phyloP scores from a whole-genome alignment of 2,329 filamentous ascomycete genomes.

The Penicillium sp. region DNA sequence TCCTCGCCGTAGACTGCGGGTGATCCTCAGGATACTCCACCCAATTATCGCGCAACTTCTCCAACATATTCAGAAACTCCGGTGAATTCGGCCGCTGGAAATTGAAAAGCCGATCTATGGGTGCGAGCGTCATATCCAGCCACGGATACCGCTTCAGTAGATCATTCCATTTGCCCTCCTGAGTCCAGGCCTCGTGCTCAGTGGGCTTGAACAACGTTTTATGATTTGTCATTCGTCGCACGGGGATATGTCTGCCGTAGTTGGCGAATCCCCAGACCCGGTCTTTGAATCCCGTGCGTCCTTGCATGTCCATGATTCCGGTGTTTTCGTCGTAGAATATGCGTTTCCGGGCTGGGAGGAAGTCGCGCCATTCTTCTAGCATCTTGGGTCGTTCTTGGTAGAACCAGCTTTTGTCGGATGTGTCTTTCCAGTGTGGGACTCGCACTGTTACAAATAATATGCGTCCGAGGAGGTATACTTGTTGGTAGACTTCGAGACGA shows the following conservation, averaged over 20 bases:
- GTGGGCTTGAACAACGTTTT: conserved; percentile 11
- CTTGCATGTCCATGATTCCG: conserved; percentile 41
- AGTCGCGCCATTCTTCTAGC: conserved; percentile 48
- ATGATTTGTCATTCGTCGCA: conserved; percentile 8
- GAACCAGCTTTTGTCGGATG: conserved; percentile 27
- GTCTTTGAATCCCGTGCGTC: conserved; percentile 20
- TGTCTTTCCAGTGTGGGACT: conserved; percentile 11
- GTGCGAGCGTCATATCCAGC: conserved; percentile 7
- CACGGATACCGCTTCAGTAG: conserved; percentile 7
- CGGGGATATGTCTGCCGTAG: neutral
- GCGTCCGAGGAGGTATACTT: conserved; percentile 23
- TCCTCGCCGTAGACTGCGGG: conserved; percentile 9
- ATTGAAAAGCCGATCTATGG: conserved; percentile 12
- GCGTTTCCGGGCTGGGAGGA: conserved; percentile 37
- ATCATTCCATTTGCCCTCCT: conserved; percentile 11
- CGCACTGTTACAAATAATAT: conserved; percentile 5
- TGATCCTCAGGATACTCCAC: conserved; percentile 13
- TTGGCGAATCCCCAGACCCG: neutral
- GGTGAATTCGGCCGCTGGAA: conserved; percentile 6
- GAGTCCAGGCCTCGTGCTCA: conserved; percentile 1
- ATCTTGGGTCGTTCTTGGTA: conserved; percentile 40
- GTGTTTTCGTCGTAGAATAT: conserved; percentile 36
- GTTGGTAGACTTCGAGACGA: conserved; percentile 29
- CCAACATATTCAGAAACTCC: conserved; percentile 4
- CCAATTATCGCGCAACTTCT: conserved; percentile 16